Percentiles rank a stretch among this genome's conserved stretches.
These are phyloP conservation scores for Puccinia coronata DNA, from an alignment of 1,284 basidiomycete genomes.

Conservation along the genomic window DNA sequence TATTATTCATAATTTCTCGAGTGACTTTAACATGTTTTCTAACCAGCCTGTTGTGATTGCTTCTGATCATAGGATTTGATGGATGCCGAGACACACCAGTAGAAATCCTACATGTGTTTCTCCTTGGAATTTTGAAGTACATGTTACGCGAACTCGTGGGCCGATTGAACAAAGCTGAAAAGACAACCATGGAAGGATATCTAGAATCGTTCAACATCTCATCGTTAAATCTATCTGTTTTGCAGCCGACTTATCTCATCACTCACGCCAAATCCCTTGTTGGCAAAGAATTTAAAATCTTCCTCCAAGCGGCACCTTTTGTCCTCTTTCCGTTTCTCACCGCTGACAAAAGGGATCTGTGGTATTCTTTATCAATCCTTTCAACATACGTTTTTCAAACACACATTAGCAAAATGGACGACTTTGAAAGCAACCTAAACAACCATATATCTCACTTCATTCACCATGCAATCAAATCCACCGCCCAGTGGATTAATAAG, in stretches of 20 bases:
- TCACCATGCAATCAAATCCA: neutral
- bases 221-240: neutral
- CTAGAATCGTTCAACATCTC: neutral
- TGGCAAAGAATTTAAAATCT: constrained; percentile 5
- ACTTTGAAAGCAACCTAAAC: neutral
- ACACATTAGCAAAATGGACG: neutral
- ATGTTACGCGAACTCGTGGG: neutral
- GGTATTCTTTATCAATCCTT: neutral
- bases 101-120: neutral
- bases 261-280: neutral
- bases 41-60: neutral
- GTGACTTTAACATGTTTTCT: neutral
- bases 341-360: neutral
- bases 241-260: neutral
- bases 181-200: neutral
- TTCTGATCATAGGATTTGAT: neutral
- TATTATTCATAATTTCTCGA: neutral
- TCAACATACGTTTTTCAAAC: constrained; percentile 8
- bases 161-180: neutral
- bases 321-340: neutral
- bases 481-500: neutral
- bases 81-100: neutral
- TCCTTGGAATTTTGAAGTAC: constrained; percentile 4
- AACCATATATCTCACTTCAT: neutral
- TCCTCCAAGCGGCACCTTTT: constrained; percentile 26